phyloP scores from a whole-genome alignment of 768 basidiomycete genomes.

The Podaxis sp. region DNA sequence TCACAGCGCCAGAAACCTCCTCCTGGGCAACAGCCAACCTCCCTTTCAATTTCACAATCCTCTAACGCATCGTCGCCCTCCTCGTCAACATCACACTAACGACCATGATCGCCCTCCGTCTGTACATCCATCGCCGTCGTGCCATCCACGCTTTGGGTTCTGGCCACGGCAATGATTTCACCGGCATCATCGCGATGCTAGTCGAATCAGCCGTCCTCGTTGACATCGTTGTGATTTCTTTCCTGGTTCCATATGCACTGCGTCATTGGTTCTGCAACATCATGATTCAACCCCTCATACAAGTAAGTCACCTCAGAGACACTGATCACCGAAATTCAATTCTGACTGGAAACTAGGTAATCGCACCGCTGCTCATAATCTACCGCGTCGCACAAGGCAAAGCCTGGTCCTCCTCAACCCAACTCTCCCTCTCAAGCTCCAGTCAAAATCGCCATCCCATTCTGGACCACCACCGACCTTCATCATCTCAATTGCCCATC shows the following conservation, averaged over 20 bases:
- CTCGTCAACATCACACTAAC: slow-evolving; percentile 4
- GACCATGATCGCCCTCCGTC: slow-evolving; percentile 1
- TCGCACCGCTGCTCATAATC: slow-evolving; percentile 17
- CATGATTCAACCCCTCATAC: slow-evolving; percentile 3
- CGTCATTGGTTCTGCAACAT: slow-evolving; percentile 8
- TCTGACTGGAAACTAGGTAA: slow-evolving; percentile 3
- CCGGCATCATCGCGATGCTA: slow-evolving; percentile 1
- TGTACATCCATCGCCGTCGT: slow-evolving; percentile 5
- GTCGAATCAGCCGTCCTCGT: slow-evolving; percentile 4
- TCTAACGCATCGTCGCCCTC: slow-evolving; percentile 5
- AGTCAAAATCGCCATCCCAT: neutral
- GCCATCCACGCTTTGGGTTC: neutral
- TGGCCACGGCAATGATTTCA: neutral
- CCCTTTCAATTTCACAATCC: slow-evolving; percentile 7
- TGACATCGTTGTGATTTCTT: neutral
- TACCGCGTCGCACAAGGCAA: slow-evolving; percentile 18
- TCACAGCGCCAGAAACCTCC: slow-evolving; percentile 3
- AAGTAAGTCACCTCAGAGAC: neutral
- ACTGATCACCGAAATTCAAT: neutral
- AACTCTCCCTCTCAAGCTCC: neutral
- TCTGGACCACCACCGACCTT: neutral
- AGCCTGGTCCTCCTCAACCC: slow-evolving; percentile 9
- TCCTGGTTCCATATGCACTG: slow-evolving; percentile 3
- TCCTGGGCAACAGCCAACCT: slow-evolving; percentile 4
- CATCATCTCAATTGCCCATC: neutral